These are phyloP conservation scores for Fagopyrum esculentum DNA, from an alignment of 148 eudicot species.

Conservation along the genomic window DNA sequence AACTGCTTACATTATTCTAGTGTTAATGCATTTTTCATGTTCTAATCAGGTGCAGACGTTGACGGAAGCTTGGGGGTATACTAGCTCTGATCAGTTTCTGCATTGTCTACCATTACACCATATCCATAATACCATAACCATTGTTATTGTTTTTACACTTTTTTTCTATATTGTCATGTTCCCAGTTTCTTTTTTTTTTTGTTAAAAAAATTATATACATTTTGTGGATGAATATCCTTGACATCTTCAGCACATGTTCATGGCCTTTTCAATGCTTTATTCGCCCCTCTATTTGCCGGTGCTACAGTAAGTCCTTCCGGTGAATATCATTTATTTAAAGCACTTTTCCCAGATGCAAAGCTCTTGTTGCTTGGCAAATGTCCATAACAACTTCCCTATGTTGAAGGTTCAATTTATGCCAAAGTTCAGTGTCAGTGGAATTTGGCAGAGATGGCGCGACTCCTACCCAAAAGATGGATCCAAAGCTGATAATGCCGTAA, in stretches of 20 bases:
- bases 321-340: background rate
- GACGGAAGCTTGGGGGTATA: conserved; percentile 78
- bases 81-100: conserved; percentile 71
- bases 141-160: background rate
- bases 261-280: conserved; percentile 90
- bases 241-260: conserved; percentile 72
- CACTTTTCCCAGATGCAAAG: background rate
- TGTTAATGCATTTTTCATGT: background rate
- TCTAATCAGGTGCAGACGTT: conserved; percentile 85
- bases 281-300: conserved; percentile 92
- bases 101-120: conserved; percentile 95
- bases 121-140: conserved; percentile 42
- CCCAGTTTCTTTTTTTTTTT: conserved; percentile 7
- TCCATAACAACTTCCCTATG: conserved; percentile 8
- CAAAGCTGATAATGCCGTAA: conserved; percentile 50
- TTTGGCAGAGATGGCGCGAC: conserved; percentile 99
- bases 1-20: background rate
- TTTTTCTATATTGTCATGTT: conserved; percentile 3
- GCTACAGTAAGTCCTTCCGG: conserved; percentile 46
- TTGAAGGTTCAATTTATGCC: conserved; percentile 94
- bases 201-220: background rate
- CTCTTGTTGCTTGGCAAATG: background rate
- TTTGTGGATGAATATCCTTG: conserved; percentile 38
- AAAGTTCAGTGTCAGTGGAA: conserved; percentile 94
- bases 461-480: conserved; percentile 72